Evolutionary conservation across 331 rosid genomes (phyloP), one percentile per base, ranked within the genome.

Genomic region (Saraca asoca): DNA sequence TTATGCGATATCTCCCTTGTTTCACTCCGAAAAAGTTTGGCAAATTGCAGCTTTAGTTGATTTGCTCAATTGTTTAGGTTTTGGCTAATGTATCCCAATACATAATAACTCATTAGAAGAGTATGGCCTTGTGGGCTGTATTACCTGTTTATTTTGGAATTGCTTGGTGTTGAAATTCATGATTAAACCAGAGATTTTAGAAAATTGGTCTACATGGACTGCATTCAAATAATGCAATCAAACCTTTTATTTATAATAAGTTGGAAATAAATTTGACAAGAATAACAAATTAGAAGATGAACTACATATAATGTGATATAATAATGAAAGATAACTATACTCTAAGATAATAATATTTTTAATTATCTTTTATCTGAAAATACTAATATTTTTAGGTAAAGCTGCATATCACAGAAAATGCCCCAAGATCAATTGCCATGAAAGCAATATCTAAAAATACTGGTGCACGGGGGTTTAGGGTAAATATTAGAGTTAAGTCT

Each of bases 401-500:
- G 82, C 80, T 94, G 72, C 92, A 94, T 78, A 77, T 77, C 46
- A 85, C 83, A 0, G 88, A 83, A 69, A 78, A 52, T 7, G 83
- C 99, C 59, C 79, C 86, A 67, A 88, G 85, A 74, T 73, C 85
- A 60, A 80, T 90, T 77, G 89, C 95, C 53, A 90, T 58, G 68
- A 88, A 83, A 70, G 96, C 96, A 56, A 79, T 90, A 65, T 86
- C 95, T 17, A 90, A 90, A 71, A 90, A 83, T 82, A 94, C 97
- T 0, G 96, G 97, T 17, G 99, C 91, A 52, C 92, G 97, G 39
- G 99, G 99, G 1, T 60, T 64, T 94, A 71, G 84, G 95, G 16
- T 78, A 96, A 45, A 74, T 90, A 74, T 72, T 94, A 58, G 99
- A 94, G 79, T n/a, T n/a, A n/a, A n/a, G n/a, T n/a, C n/a, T n/a